Conservation (phyloP, 2,329 filamentous ascomycete species). For the Ceratocystis papillata region DNA sequence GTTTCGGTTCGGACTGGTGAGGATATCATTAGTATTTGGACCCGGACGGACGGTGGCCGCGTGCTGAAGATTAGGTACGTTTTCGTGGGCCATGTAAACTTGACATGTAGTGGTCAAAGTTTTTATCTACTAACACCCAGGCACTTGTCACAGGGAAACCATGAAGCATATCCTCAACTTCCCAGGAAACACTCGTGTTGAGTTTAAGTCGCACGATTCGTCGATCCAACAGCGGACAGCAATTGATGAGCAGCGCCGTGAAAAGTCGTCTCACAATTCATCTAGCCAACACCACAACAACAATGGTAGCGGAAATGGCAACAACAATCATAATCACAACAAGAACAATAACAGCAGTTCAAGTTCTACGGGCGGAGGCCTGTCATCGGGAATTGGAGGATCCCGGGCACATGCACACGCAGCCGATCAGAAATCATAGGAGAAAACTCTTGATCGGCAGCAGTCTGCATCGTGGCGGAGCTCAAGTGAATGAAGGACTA, state of each 20-base stretch:
- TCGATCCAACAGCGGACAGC: conserved; percentile 86
- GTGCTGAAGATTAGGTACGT: conserved; percentile 91
- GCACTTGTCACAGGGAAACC: conserved; percentile 54
- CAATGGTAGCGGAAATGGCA: conserved; percentile 29
- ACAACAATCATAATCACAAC: conserved; percentile 12
- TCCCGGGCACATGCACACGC: conserved; percentile 20
- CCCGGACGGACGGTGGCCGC: conserved; percentile 79
- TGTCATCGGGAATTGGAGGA: not conserved
- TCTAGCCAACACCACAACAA: conserved; percentile 27
- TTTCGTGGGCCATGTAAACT: not conserved
- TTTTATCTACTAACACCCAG: too few relatives aligned
- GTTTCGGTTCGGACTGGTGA: conserved; percentile 90
- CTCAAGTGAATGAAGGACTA: not conserved
- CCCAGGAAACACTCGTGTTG: conserved; percentile 76
- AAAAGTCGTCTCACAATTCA: conserved; percentile 52
- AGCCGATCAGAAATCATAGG: conserved; percentile 20
- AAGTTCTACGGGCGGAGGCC: conserved; percentile 11
- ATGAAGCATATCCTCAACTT: conserved; percentile 84
- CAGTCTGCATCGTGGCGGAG: conserved; percentile 1
- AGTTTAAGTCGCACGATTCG: conserved; percentile 93
- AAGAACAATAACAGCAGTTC: conserved; percentile 6
- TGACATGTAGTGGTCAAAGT: not conserved
- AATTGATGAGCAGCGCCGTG: conserved; percentile 82
- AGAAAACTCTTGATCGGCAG: conserved; percentile 2
- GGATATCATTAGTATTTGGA: conserved; percentile 97